phyloP scores from a whole-genome alignment of 75 land plant genomes.

The Picea sitchensis region DNA sequence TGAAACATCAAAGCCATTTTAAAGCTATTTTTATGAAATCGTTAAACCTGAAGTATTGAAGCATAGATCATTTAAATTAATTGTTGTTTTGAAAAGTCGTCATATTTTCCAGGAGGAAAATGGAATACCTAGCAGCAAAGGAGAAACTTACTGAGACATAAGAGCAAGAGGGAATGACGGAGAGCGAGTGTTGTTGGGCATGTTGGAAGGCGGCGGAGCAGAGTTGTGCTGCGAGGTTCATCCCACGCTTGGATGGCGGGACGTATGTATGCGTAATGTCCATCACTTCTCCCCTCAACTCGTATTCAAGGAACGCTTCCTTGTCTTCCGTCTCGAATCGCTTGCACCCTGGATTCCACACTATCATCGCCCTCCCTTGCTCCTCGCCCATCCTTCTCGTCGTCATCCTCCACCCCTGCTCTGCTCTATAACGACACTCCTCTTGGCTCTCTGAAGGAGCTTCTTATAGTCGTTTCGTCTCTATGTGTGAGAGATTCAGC shows the following conservation, averaged over 20 bases:
- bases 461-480: too few species aligned
- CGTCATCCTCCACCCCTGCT: too few species aligned
- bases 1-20: too few species aligned
- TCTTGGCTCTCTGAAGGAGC: too few species aligned
- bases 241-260: conserved; percentile 66
- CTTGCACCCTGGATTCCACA: conserved; percentile 47
- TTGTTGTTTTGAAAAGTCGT: too few species aligned
- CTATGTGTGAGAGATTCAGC: too few species aligned
- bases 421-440: too few species aligned
- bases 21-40: too few species aligned
- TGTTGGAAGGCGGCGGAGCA: conserved; percentile 74
- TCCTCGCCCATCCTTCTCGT: conserved; percentile 1
- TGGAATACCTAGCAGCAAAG: too few species aligned
- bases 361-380: conserved; percentile 21
- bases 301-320: conserved; percentile 59
- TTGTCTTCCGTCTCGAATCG: conserved; percentile 67
- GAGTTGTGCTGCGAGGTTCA: conserved; percentile 52
- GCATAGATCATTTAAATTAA: too few species aligned
- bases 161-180: conserved; percentile 75
- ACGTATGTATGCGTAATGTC: conserved; percentile 81
- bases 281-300: conserved; percentile 44
- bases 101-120: too few species aligned
- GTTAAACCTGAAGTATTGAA: too few species aligned
- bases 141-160: conserved; percentile 69
- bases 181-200: conserved; percentile 45